Base-by-base conservation (phyloP, 805 yeast species). In the Kuraishia piskuri region DNA sequence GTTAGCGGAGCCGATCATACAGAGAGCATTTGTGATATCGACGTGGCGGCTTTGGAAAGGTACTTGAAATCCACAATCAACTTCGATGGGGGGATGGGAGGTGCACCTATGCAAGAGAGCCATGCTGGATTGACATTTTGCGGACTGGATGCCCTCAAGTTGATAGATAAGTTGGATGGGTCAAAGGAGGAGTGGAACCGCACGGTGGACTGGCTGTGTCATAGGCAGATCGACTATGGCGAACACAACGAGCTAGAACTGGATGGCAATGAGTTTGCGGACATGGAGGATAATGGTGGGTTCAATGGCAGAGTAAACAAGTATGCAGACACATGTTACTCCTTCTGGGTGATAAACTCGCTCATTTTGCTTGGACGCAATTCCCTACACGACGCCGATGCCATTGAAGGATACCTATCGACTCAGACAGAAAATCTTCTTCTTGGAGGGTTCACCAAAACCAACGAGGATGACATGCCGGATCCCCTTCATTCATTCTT, bases 81-180 rank as follows among this genome's bases (percentile, higher is more conserved):
- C 31, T 75, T 67, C 58, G 82, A 78, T 60, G 97, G 97, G 1
- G 97, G 96, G 0, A 67, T 88, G 49, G 86, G 91, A 4, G 56
- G 59, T 17, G 57, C 61, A 23, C 66, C 70, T 3, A 62, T 63
- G 44, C 68, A 73, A 14, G 99, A 92, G 65, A 74, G 90, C 2
- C 97, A 92, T 68, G 83, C 90, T 7, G 99, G 98, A 0, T 75
- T 87, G 55, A 86, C 96, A 0, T 92, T 82, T 62, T 91, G 97
- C 68, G 96, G 88, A 0, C 60, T 91, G 22, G 86, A 86, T 0
- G 66, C 87, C 1, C 71, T 90, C 54, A 61, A 65, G 36, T 58
- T 88, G 46, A 59, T 75, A 4, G 70, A 63, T 3, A 55, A 57
- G 12, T 31, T 73, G 8, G 63, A 62, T 6, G 36, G 50, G 2